A percentile compares a stretch with the other conserved stretches of the same genome.
These are phyloP conservation scores for Silene noctiflora DNA, from an alignment of 179 eudicot species.

Conservation along the genomic window DNA sequence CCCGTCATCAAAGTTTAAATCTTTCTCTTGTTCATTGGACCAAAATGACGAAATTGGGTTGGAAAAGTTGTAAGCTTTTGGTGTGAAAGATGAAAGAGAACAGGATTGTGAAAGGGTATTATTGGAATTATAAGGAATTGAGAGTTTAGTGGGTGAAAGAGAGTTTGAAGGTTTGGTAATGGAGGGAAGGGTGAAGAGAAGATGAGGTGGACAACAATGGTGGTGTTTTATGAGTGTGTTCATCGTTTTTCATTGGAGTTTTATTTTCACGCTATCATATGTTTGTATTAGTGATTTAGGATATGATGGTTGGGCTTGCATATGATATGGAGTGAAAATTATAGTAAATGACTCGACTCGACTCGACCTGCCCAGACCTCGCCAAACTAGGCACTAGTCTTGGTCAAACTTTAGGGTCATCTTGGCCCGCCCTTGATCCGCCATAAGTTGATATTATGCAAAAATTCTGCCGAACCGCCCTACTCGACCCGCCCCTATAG, in stretches of 20 bases:
- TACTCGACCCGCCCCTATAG: too few relatives aligned
- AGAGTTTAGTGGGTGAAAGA: slow-evolving; percentile 8
- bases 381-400: too few relatives aligned
- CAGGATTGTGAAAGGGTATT: slow-evolving; percentile 19
- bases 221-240: slow-evolving; percentile 14
- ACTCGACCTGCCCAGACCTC: too few relatives aligned
- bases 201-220: slow-evolving; percentile 13
- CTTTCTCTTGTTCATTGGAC: slow-evolving; percentile 25
- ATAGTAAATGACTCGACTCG: too few relatives aligned
- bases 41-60: slow-evolving; percentile 22
- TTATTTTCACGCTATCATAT: neutral
- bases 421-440: too few relatives aligned
- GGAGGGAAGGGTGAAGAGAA: slow-evolving; percentile 5
- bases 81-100: slow-evolving; percentile 19
- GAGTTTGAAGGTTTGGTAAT: slow-evolving; percentile 8
- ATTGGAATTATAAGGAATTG: neutral
- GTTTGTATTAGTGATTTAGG: too few relatives aligned
- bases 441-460: too few relatives aligned
- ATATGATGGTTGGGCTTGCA: too few relatives aligned
- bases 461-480: too few relatives aligned
- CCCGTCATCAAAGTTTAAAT: slow-evolving; percentile 12
- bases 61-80: slow-evolving; percentile 19
- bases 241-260: neutral
- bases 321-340: too few relatives aligned
- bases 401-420: too few relatives aligned